phyloP scores from a whole-genome alignment of 73 alveolate genomes.

The Stentor roeselii region DNA sequence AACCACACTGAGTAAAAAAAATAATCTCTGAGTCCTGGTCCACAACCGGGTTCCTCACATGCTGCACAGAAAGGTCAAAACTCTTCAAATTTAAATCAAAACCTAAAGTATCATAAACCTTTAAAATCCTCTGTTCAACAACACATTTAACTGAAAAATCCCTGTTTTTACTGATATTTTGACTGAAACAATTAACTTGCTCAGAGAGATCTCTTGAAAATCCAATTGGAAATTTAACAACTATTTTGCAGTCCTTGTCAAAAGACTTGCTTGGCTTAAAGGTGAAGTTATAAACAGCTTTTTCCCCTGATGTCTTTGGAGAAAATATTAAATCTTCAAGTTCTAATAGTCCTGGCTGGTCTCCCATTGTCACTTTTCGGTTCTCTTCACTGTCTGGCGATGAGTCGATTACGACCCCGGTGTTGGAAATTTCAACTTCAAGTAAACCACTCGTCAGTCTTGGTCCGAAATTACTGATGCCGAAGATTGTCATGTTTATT shows the following conservation, averaged over 20 bases:
- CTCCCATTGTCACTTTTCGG: conserved; percentile 2
- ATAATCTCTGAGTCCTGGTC: not conserved
- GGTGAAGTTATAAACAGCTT: conserved; percentile 19
- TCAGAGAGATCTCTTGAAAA: conserved; percentile 18
- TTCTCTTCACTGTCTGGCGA: conserved; percentile 1
- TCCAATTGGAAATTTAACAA: not conserved
- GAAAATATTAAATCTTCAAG: not conserved
- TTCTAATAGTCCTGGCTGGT: not conserved
- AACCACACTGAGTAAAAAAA: not conserved
- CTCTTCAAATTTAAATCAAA: not conserved
- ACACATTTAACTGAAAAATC: not conserved
- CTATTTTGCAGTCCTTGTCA: not conserved
- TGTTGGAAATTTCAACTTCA: conserved; percentile 11
- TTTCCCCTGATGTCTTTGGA: not conserved
- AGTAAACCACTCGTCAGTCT: conserved; percentile 7
- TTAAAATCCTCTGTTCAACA: not conserved
- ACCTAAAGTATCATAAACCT: conserved; percentile 8
- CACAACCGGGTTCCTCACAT: conserved; percentile 1
- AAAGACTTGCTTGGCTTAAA: not conserved
- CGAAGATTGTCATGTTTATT: not conserved
- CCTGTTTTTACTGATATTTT: not conserved
- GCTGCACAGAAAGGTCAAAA: not conserved
- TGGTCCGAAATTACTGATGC: not conserved
- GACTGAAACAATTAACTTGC: not conserved
- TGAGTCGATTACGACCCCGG: conserved; percentile 9